Percentiles rank a stretch among this genome's conserved stretches.
phyloP scores from a whole-genome alignment of 441 rosid species.

The Metrosideros polymorpha region DNA sequence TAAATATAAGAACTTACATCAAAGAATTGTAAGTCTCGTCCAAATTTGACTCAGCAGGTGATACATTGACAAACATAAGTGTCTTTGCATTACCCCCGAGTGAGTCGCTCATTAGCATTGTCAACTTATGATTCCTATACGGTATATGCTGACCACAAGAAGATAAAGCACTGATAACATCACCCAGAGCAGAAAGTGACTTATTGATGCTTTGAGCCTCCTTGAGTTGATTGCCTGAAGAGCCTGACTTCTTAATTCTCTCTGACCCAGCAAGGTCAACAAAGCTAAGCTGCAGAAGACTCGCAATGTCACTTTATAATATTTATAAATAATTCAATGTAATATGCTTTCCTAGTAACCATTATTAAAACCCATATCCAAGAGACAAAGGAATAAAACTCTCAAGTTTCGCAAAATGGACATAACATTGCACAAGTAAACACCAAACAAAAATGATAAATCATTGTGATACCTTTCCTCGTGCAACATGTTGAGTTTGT shows the following conservation, averaged over 20 bases:
- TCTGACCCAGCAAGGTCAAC: constrained; percentile 99
- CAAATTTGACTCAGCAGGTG: constrained; percentile 86
- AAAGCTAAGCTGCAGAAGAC: constrained; percentile 63
- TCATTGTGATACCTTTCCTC: constrained; percentile 66
- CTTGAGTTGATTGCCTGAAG: constrained; percentile 70
- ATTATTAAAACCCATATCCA: not conserved
- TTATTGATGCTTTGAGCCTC: constrained; percentile 98
- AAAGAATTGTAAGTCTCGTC: constrained; percentile 92
- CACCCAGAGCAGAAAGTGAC: constrained; percentile 93
- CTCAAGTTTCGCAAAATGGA: not conserved
- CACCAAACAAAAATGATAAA: not conserved
- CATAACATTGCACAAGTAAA: not conserved
- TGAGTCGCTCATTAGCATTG: constrained; percentile 97
- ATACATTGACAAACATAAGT: constrained; percentile 89
- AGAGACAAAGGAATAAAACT: not conserved
- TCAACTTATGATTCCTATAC: constrained; percentile 88
- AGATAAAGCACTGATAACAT: constrained; percentile 90
- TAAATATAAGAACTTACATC: constrained; percentile 31
- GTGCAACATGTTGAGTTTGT: constrained; percentile 82
- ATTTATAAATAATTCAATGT: not conserved
- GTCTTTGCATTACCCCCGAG: constrained; percentile 99
- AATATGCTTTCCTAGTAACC: not conserved
- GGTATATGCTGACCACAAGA: constrained; percentile 86
- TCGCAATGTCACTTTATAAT: not conserved
- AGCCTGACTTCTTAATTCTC: constrained; percentile 88